Evolutionary conservation across 768 basidiomycete genomes (phyloP), one percentile per base, ranked within the genome.

Genomic region (Sarcodon sp.): DNA sequence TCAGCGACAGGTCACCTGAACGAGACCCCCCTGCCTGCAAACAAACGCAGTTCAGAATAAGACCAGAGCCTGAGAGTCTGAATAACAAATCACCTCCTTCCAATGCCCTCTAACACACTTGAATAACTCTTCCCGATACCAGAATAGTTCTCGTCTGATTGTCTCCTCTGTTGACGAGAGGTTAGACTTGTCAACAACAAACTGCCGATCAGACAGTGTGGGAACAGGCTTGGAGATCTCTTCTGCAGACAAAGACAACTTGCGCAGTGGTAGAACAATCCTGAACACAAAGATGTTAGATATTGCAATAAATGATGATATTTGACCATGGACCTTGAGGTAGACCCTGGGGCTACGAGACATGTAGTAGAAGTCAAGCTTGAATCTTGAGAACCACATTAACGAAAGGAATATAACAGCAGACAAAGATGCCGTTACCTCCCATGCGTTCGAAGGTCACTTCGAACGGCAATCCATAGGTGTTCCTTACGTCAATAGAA

Each of bases 91-190:
- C 50, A 90, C 93, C 77, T 98, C 96, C 58, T 75, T 75, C 96
- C 96, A 99, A 13, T 68, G 70, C 8, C 83, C 83, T 10, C 66
- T 68, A 11, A 97, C 60, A 45, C 67, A 64, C 43, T 76, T 76
- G 56, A 98, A 75, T 8, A 99, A 65, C 53, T 83, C 80, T 61
- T 99, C 93, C 34, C 93, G 73, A 61, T 96, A 94, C 96, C 96
- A 99, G 67, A 98, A 99, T 12, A 93, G 60, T 59, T 91, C 87
- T 35, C 80, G 72, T 59, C 90, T 83, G 8, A 69, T 58, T 38
- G 68, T 69, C 51, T 83, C 74, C 54, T 88, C 82, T 41, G 63
- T 66, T 9, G 64, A 59, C 1, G 81, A 74, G 50, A 87, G 64
- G 44, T 68, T 74, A 4, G 82, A 77, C 55, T 87, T 86, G 21